Base-by-base conservation (phyloP, 345 rosid genomes). In the Psidium guajava region DNA sequence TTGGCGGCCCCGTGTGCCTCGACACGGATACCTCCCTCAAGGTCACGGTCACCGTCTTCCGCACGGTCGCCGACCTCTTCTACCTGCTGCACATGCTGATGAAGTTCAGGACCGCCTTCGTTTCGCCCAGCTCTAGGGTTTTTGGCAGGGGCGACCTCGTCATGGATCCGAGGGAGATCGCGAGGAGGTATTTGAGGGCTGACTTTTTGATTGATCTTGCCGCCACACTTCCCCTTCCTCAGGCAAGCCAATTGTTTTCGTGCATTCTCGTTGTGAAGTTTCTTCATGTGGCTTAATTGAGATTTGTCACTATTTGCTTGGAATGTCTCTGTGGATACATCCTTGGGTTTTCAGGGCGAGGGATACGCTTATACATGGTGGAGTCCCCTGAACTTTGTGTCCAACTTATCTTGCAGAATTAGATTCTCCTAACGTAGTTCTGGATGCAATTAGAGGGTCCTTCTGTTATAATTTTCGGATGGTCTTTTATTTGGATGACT, bases 101-200 rank as follows among this genome's bases (percentile, higher is more conserved):
- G 94, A 94, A 97, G 91, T 97, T 97, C 61, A 90, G 98, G 84
- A 97, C 98, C 0, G 98, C 95, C 3, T 97, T 93, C 58, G 93
- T 95, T 9, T 93, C 99, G 1, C 91, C 98, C 21, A 95, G 88
- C 73, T 94, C 98, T 32, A 87, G 95, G 44, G 96, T 93, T 55
- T 96, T 97, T 53, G 98, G 99, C 16, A 91, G 95, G 1, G 98
- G 99, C 9, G 99, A 96, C 87, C 94, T 97, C 7, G 99, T 94
- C 28, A 96, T 90, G 98, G 99, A 96, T 84, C 85, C 96, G 2
- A 88, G 75, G 83, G 94, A 93, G 91, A 97, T 96, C 77, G 91
- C 98, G 18, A 86, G 44, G 87, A 90, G 93, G 54, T 97, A 96
- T 85, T 85, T 97, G 82, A 91, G 85, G 89, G 82, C 92, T 3